Base-by-base conservation (phyloP, 495 filamentous ascomycete genomes). In the Penicillium canescens region DNA sequence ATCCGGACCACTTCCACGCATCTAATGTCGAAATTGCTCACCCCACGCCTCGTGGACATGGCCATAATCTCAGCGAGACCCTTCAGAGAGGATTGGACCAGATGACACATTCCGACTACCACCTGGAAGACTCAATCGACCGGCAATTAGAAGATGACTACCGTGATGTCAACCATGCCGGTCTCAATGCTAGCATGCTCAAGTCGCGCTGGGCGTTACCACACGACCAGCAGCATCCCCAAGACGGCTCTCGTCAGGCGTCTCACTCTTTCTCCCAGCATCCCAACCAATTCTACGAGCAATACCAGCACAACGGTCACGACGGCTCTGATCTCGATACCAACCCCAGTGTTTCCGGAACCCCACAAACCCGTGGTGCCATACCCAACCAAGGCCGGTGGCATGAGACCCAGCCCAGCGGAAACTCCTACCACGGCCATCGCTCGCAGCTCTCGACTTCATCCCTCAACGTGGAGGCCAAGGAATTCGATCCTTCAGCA, bases 81-180 rank as follows among this genome's bases (percentile, higher is more conserved):
- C 76, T 97, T 24, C 90, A 96, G 67, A 85, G 86, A 61, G 91
- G 95, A 56, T 83, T 96, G 40, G 89, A 95, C 44, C 75, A 77
- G 20, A 86, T 91, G 63, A 83, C 84, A n/a, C 68, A 72, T 36
- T 48, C 74, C 36, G 87, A 95, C 52, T 91, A 94, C 60, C 88
- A 92, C 51, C 65, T 92, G 50, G 89, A 90, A 59, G 79, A 87
- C 57, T 83, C 87, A 36, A 84, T 89, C 56, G 80, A 88, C 31
- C 83, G 82, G 24, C 84, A 88, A 59, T 71, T 91, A 37, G 85
- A 89, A 33, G 83, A 89, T 46, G 85, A 86, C 47, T 76, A 84
- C 54, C 66, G 67, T 37, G 68, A 74, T 61, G 55, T 59, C 51
- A 46, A 43, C 39, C 65, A 63, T 13, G 56, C 66, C 20, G 53